These are phyloP conservation scores for Barnettozyma sp. DNA, from an alignment of 805 yeast genomes.

Conservation along the genomic window DNA sequence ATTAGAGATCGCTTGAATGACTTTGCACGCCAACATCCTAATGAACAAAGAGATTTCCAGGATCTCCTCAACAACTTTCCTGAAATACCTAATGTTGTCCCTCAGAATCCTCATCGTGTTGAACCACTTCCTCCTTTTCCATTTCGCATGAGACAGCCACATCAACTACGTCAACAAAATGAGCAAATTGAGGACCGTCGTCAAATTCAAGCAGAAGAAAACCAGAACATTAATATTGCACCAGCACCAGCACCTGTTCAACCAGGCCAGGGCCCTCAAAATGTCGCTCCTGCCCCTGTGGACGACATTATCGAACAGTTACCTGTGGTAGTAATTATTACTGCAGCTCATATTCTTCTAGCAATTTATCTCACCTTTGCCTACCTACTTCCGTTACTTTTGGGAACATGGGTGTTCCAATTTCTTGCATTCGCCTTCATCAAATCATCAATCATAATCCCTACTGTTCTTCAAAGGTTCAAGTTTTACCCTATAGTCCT, in stretches of 20 bases:
- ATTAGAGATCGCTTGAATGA: slow-evolving; percentile 1
- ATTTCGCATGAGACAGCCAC: slow-evolving; percentile 12
- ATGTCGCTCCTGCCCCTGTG: slow-evolving; percentile 1
- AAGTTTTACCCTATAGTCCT: slow-evolving; percentile 2
- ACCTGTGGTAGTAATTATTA: slow-evolving; percentile 15
- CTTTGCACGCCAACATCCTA: background rate
- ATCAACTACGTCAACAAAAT: too few species aligned
- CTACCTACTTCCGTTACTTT: slow-evolving; percentile 41
- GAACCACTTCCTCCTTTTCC: slow-evolving; percentile 14
- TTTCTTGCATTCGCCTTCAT: slow-evolving; percentile 13
- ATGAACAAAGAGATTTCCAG: slow-evolving; percentile 1
- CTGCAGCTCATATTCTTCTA: slow-evolving; percentile 25
- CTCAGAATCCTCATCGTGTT: slow-evolving; percentile 5
- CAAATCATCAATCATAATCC: slow-evolving; percentile 7
- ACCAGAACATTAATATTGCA: background rate
- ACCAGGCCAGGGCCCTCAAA: slow-evolving; percentile 1
- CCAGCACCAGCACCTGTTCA: background rate
- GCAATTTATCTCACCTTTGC: slow-evolving; percentile 34
- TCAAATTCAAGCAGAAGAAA: background rate
- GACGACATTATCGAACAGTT: slow-evolving; percentile 9
- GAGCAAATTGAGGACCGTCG: background rate
- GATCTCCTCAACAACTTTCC: slow-evolving; percentile 11
- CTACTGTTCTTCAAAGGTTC: slow-evolving; percentile 1
- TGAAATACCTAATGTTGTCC: slow-evolving; percentile 10
- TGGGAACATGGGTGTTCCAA: slow-evolving; percentile 31